Evolutionary conservation across 2,329 filamentous ascomycete species (phyloP).

Genomic region (Fusarium nurragi): DNA sequence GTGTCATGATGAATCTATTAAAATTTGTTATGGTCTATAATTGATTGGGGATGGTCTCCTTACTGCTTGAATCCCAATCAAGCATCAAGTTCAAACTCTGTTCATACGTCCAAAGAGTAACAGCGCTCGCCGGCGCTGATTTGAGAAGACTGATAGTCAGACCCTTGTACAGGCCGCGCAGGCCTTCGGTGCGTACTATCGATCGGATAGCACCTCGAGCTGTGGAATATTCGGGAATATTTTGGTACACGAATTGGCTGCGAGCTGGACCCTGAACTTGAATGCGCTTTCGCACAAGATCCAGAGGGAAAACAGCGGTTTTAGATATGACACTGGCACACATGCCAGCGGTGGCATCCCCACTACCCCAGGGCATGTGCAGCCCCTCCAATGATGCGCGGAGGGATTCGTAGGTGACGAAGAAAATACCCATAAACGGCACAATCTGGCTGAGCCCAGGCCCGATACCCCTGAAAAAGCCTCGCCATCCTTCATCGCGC

Average conservation of each 20-base stretch:
- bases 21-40: constrained; percentile 35
- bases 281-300: constrained; percentile 89
- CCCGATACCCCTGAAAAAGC: constrained; percentile 88
- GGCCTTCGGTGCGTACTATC: constrained; percentile 78
- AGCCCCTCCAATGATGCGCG: constrained; percentile 66
- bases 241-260: constrained; percentile 79
- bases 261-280: constrained; percentile 95
- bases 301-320: constrained; percentile 90
- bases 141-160: constrained; percentile 90
- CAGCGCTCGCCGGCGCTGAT: constrained; percentile 89
- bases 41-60: constrained; percentile 39
- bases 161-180: constrained; percentile 85
- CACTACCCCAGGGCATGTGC: constrained; percentile 74
- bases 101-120: constrained; percentile 97
- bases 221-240: constrained; percentile 84
- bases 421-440: constrained; percentile 97
- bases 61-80: constrained; percentile 47
- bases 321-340: constrained; percentile 84
- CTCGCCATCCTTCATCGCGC: constrained; percentile 75
- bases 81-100: constrained; percentile 71
- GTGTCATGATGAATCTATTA: constrained; percentile 35
- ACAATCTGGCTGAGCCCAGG: constrained; percentile 89
- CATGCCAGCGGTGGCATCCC: constrained; percentile 85
- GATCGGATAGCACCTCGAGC: constrained; percentile 71
- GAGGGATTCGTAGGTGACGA: constrained; percentile 84